Percentiles rank a stretch among this genome's conserved stretches.
phyloP scores from a whole-genome alignment of 805 yeast genomes.

The Candida succiphila region DNA sequence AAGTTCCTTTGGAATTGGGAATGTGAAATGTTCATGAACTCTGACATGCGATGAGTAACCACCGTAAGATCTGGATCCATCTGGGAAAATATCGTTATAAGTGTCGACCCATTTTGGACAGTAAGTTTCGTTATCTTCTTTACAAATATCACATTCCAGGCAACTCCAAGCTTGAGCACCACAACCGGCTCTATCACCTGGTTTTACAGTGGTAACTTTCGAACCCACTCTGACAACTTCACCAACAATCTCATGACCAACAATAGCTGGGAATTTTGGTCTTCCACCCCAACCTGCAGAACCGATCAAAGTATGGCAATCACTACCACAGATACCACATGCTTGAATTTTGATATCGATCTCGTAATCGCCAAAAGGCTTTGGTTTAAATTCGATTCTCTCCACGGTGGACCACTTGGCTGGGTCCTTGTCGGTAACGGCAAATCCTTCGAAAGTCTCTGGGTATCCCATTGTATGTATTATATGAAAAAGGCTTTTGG shows the following conservation, averaged over 20 bases:
- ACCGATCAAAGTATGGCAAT: constrained; percentile 39
- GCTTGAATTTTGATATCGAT: constrained; percentile 33
- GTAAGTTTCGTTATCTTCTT: constrained; percentile 34
- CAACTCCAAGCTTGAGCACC: constrained; percentile 66
- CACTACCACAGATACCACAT: constrained; percentile 54
- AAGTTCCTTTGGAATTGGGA: constrained; percentile 50
- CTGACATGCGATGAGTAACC: constrained; percentile 61
- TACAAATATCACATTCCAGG: constrained; percentile 51
- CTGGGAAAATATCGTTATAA: constrained; percentile 22
- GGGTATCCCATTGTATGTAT: constrained; percentile 19
- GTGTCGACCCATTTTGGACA: constrained; percentile 27
- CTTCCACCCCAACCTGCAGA: constrained; percentile 36
- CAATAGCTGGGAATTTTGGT: constrained; percentile 22
- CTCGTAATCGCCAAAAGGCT: constrained; percentile 28
- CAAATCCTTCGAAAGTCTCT: constrained; percentile 29
- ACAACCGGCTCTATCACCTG: constrained; percentile 73
- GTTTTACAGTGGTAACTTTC: constrained; percentile 35
- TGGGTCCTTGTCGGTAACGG: constrained; percentile 15
- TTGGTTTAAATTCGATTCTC: constrained; percentile 30
- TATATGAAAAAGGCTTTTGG: not conserved
- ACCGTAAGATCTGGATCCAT: constrained; percentile 36
- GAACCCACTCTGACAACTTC: constrained; percentile 50
- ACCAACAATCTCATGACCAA: constrained; percentile 63
- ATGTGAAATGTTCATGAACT: constrained; percentile 50
- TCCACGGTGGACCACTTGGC: constrained; percentile 13